Base-by-base conservation (phyloP, 331 rosid genomes). In the Pyrus hybrid region DNA sequence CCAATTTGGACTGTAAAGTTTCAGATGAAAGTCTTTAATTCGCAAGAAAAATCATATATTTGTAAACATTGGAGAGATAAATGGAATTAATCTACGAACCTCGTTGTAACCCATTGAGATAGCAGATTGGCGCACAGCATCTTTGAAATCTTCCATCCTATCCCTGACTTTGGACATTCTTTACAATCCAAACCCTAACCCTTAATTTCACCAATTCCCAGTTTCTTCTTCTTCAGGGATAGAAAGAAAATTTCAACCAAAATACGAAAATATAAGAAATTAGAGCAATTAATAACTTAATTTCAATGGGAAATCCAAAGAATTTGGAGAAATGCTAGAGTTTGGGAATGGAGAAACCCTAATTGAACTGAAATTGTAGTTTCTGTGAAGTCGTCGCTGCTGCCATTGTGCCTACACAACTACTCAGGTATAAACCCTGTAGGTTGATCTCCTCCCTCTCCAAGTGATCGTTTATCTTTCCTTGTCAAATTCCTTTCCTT, bases 111-210 rank as follows among this genome's bases (percentile, higher is more conserved):
- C 97, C 73, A 85, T 76, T 63, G 97, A 90, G 51, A 81, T 76
- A 53, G 97, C 95, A 70, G 87, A 64, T 22, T 86, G 97, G 61
- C 96, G 92, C 49, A 94, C 92, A 0, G 90, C 93, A 51, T 94
- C 99, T 82, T 94, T 92, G 80, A 94, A 92, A 84, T 90, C 99
- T 71, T 94, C 97, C 5, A 94, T 86, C 80, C 96, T 84, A 70
- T 94, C 99, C 78, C 91, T 87, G 51, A 87, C 83, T 78, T 77
- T 87, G 2, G 86, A 74, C 91, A 87, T 87, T 80, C 69, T 67
- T 43, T 29, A 32, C 74, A 11, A 63, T 22, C 43, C 5, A 63
- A 68, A 65, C 69, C 61, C 33, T 7, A 28, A 35, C 58, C 77
- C 41, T 16, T 23, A 62, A 6, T 30, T 6, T 32, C 57, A 29